A percentile compares a stretch with the other conserved stretches of the same genome.
Conservation (phyloP, 225 moss, liverwort and hornwort genomes). For the Pleurozium schreberi region DNA sequence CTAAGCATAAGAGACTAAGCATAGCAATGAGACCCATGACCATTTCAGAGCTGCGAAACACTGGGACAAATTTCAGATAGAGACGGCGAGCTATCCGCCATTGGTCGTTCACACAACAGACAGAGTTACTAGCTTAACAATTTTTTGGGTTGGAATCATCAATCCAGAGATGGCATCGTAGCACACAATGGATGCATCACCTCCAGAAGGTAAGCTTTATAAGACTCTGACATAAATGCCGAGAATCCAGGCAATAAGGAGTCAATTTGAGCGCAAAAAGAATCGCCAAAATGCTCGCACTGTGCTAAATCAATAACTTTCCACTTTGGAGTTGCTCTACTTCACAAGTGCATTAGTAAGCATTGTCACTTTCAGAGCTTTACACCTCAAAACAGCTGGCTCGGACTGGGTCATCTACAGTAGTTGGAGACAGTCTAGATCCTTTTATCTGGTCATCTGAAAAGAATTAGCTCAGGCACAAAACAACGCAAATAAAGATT, state of each 20-base stretch:
- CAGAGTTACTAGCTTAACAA: background rate
- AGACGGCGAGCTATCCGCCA: background rate
- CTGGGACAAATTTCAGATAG: background rate
- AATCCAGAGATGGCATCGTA: background rate
- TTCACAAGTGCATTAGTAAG: too few species aligned
- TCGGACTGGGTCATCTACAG: background rate
- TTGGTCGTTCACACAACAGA: background rate
- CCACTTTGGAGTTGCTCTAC: too few species aligned
- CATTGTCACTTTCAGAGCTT: background rate
- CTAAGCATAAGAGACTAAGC: background rate
- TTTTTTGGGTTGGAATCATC: background rate
- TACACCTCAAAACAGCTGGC: background rate
- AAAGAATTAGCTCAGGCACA: background rate
- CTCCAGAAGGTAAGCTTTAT: background rate
- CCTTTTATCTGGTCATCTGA: background rate
- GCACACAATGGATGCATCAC: background rate
- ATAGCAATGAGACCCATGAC: background rate
- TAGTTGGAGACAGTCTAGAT: background rate
- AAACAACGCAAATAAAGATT: background rate
- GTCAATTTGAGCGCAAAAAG: background rate
- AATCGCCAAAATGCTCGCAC: too few species aligned
- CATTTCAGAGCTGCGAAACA: background rate
- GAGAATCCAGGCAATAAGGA: background rate
- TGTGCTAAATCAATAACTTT: too few species aligned
- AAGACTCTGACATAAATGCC: background rate